phyloP scores from a whole-genome alignment of 2,329 filamentous ascomycete genomes.

The Elsinoe australis region DNA sequence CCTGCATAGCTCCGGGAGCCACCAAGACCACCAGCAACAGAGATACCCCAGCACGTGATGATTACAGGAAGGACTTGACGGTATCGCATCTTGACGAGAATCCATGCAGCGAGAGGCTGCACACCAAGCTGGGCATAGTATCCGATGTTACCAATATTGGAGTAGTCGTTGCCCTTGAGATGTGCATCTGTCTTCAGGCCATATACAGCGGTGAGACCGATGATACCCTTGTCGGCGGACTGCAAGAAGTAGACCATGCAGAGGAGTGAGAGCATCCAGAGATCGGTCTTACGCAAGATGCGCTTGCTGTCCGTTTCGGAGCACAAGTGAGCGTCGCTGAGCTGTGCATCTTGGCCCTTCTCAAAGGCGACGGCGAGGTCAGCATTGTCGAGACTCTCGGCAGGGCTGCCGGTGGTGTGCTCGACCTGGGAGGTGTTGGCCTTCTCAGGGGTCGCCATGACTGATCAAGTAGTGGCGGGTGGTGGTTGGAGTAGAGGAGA shows the following conservation, averaged over 20 bases:
- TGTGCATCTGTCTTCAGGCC: conserved; percentile 20
- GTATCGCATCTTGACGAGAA: conserved; percentile 18
- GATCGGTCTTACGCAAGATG: conserved; percentile 18
- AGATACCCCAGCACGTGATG: conserved; percentile 20
- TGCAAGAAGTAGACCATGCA: conserved; percentile 20
- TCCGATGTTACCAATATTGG: conserved; percentile 20
- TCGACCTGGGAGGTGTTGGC: background rate
- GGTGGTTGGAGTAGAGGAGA: too few species aligned
- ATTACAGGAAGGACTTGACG: conserved; percentile 19
- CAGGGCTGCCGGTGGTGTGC: background rate
- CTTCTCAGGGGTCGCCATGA: conserved; percentile 2
- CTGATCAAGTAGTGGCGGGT: too few species aligned
- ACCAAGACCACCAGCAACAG: conserved; percentile 16
- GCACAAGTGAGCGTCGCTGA: conserved; percentile 17
- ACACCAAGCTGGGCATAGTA: conserved; percentile 20
- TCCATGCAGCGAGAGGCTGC: conserved; percentile 18
- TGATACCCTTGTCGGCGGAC: conserved; percentile 18
- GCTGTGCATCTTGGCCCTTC: conserved; percentile 15
- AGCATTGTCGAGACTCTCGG: conserved; percentile 1
- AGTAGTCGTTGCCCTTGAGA: conserved; percentile 20
- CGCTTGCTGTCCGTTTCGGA: conserved; percentile 18
- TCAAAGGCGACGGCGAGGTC: conserved; percentile 17
- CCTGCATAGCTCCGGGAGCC: conserved; percentile 19
- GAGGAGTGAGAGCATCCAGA: conserved; percentile 18
- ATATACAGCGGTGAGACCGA: conserved; percentile 21